Evolutionary conservation across 768 basidiomycete genomes (phyloP).

Genomic region (Macrolepiota albuminosa): DNA sequence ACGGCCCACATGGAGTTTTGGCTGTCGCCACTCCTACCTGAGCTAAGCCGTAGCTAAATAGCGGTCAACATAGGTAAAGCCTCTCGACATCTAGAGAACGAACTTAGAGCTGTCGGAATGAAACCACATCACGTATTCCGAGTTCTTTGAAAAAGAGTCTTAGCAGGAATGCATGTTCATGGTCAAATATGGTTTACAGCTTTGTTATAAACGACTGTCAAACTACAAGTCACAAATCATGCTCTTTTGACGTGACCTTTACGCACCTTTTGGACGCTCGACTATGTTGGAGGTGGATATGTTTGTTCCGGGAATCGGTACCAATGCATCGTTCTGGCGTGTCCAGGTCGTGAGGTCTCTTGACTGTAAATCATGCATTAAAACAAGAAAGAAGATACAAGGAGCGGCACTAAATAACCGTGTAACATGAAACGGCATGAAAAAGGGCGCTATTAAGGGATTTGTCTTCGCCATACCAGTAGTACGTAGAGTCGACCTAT

Average conservation of each 20-base stretch:
- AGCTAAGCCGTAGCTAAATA: no score
- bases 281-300: constrained; percentile 56
- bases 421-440: constrained; percentile 55
- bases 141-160: constrained; percentile 32
- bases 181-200: constrained; percentile 24
- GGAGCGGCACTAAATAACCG: constrained; percentile 24
- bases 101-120: constrained; percentile 60
- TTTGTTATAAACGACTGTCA: constrained; percentile 48
- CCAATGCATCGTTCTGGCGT: constrained; percentile 54
- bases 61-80: no score
- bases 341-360: constrained; percentile 50
- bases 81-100: constrained; percentile 15
- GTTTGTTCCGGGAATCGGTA: constrained; percentile 47
- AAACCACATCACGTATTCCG: constrained; percentile 70
- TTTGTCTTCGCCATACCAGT: constrained; percentile 66
- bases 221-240: not conserved
- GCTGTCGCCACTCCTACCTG: no score
- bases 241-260: not conserved
- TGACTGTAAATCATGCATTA: constrained; percentile 26
- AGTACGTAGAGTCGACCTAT: constrained; percentile 50
- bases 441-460: constrained; percentile 49
- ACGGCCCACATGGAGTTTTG: constrained; percentile 56
- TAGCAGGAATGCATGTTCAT: not conserved
- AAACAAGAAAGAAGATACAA: not conserved
- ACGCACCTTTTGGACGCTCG: constrained; percentile 55